A percentile compares a stretch with the other conserved stretches of the same genome.
Evolutionary conservation across 345 rosid species (phyloP).

Genomic region (Populus deltoides): DNA sequence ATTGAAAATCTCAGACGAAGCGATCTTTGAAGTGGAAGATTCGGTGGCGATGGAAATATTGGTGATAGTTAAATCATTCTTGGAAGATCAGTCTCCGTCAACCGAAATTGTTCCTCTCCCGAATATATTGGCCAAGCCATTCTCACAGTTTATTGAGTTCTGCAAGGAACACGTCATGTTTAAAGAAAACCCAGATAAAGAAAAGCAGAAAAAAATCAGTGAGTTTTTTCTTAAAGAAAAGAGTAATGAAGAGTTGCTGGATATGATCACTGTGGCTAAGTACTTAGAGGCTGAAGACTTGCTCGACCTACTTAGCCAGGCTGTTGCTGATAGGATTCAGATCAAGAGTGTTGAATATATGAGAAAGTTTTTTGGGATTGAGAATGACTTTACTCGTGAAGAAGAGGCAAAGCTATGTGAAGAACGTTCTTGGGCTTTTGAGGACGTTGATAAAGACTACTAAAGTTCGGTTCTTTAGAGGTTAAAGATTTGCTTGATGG

Average conservation of each 20-base stretch:
- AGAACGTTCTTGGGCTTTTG: conserved; percentile 13
- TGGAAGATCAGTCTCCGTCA: neutral
- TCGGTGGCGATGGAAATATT: neutral
- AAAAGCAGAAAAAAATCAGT: neutral
- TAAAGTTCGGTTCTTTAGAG: no score
- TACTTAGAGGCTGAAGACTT: conserved; percentile 9
- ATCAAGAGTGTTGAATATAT: conserved; percentile 12
- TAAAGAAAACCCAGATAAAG: neutral
- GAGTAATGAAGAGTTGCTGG: neutral
- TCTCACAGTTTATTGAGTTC: neutral
- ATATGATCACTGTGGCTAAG: conserved; percentile 5
- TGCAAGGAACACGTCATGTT: neutral
- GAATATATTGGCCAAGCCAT: neutral
- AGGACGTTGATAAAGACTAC: neutral
- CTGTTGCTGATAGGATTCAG: conserved; percentile 10
- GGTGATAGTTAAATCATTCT: neutral
- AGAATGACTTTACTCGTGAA: conserved; percentile 13
- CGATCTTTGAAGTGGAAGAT: neutral
- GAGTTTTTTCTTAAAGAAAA: neutral
- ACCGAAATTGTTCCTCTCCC: neutral
- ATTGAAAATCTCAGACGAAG: neutral
- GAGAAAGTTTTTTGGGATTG: conserved; percentile 7
- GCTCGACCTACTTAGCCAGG: neutral
- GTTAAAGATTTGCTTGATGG: no score
- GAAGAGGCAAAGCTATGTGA: conserved; percentile 17